Conservation (phyloP, 208 protist species). For the Leptomonas seymouri region DNA sequence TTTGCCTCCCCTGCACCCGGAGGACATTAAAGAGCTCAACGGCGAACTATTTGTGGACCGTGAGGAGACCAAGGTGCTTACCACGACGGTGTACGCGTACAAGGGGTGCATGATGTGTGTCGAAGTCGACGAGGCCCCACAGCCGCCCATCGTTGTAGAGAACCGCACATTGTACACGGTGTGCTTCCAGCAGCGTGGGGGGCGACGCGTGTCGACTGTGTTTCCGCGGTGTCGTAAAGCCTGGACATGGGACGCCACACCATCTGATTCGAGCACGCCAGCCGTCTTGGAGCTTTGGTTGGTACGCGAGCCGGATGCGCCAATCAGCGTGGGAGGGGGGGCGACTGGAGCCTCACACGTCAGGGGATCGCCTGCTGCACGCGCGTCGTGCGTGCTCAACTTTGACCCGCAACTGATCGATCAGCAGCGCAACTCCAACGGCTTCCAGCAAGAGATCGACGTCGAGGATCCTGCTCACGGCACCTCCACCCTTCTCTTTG, state of each 20-base stretch:
- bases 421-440: not conserved
- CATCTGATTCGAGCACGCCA: not conserved
- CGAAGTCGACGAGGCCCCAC: slow-evolving; percentile 45
- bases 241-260: slow-evolving; percentile 62
- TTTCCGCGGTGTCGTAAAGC: slow-evolving; percentile 60
- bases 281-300: slow-evolving; percentile 32
- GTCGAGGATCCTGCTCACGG: slow-evolving; percentile 18
- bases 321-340: not conserved
- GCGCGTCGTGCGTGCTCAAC: slow-evolving; percentile 41
- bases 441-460: slow-evolving; percentile 37
- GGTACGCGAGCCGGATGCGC: not conserved
- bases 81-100: slow-evolving; percentile 31
- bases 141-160: slow-evolving; percentile 73
- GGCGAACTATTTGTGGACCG: slow-evolving; percentile 45
- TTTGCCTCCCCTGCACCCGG: slow-evolving; percentile 46
- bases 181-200: slow-evolving; percentile 48
- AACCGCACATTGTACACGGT: slow-evolving; percentile 70
- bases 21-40: slow-evolving; percentile 44
- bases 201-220: slow-evolving; percentile 35
- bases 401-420: slow-evolving; percentile 56
- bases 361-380: not conserved
- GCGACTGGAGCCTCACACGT: too few relatives aligned
- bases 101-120: slow-evolving; percentile 58
- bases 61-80: slow-evolving; percentile 51
- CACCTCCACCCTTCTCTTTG: slow-evolving; percentile 53